A percentile compares a stretch with the other conserved stretches of the same genome.
phyloP scores from a whole-genome alignment of 1,139 yeast species.

The Suhomyces taliae region DNA sequence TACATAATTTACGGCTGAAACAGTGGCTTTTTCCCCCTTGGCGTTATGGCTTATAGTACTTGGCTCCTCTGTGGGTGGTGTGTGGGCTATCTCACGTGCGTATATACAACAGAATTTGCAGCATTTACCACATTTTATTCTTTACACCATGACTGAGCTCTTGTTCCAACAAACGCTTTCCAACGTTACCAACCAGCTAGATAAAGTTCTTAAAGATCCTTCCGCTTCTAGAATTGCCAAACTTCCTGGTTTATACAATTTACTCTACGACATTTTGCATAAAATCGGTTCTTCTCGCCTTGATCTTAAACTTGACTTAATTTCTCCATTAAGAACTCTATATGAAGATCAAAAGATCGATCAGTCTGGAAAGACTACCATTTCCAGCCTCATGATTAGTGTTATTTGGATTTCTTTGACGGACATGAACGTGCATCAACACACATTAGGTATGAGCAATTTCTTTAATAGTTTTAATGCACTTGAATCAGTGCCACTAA shows the following conservation, averaged over 20 bases:
- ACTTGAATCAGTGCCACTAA: background rate
- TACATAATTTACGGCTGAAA: too few relatives aligned
- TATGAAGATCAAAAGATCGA: background rate
- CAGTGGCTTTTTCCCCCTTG: too few relatives aligned
- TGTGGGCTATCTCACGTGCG: background rate
- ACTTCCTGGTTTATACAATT: background rate
- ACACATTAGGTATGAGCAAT: background rate
- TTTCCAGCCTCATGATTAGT: background rate
- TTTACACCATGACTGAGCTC: background rate
- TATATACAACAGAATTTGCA: background rate
- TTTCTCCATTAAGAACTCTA: background rate
- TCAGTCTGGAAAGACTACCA: background rate
- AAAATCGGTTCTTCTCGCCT: background rate
- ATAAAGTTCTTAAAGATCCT: background rate
- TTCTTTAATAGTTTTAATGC: background rate
- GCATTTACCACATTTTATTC: background rate
- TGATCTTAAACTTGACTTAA: background rate
- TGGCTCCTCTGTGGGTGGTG: background rate
- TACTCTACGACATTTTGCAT: background rate
- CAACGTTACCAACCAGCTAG: background rate
- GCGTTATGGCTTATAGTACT: background rate
- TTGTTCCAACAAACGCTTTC: background rate
- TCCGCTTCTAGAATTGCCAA: background rate
- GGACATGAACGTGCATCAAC: background rate
- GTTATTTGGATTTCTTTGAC: conserved; percentile 2